Evolutionary conservation across 2,329 filamentous ascomycete species (phyloP), one percentile per base, ranked within the genome.

Genomic region (Ascocoryne sarcoides): DNA sequence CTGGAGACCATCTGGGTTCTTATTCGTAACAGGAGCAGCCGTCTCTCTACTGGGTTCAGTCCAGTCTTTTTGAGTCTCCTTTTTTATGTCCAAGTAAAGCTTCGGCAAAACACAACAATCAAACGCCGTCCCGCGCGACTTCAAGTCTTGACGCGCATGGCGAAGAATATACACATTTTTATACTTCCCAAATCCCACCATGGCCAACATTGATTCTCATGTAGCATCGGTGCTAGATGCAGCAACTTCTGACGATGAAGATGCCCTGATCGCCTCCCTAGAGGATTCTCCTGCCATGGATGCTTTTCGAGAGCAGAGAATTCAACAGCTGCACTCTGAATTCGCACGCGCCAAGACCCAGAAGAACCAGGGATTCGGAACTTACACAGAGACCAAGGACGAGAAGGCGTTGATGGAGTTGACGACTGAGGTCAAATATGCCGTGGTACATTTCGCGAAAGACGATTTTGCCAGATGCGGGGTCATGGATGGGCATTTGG

Each of bases 291-390:
- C 61, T 5, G 66, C 67, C 4, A 54, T 76, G 21, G 66, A 71
- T 49, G 71, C 68, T 23, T 68, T 76, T 49, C 69, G 74, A 41
- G 73, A 76, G 52, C 67, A 70, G 49, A 65, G 74, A 28, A 64
- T 76, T 38, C 70, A 76, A 47, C 72, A 77, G 52, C 62, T 78
- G 10, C 72, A 76, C 53, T 63, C 65, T 30, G 74, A 77, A 54
- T 67, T 73, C 45, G 58, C 66, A 29, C 65, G 68, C 32, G 70
- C 71, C 36, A 70, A 71, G 46, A 57, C 64, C 9, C 65, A 75
- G 57, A 67, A 68, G 44, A 65, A 60, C 28, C 63, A 64, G 43
- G 67, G 67, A 8, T 69, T 73, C 55, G 74, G 74, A 29, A 66
- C 58, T 8, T 76, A 74, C 51, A 62, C 61, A 5, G 71, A 76